Percentiles rank a stretch among this genome's conserved stretches.
Conservation (phyloP, 176 grass and related monocot genomes). For the Saccharum spontaneum region DNA sequence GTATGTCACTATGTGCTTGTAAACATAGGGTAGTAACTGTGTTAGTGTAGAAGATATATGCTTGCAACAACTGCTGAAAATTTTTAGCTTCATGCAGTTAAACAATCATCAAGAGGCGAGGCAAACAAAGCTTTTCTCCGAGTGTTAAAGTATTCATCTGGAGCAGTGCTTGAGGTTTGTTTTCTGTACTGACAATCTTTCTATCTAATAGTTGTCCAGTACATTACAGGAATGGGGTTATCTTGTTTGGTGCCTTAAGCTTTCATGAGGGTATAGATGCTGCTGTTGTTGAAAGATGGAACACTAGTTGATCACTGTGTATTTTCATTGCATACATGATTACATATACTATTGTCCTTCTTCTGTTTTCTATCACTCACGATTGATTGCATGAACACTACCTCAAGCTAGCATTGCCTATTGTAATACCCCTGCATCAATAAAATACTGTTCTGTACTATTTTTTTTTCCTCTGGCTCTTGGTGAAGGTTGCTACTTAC, state of each 20-base stretch:
- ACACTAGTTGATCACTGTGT: constrained; percentile 8
- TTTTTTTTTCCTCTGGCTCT: neutral
- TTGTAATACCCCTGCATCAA: neutral
- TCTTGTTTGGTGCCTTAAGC: constrained; percentile 22
- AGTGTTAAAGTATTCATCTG: constrained; percentile 97
- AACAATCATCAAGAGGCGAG: constrained; percentile 68
- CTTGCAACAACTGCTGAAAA: constrained; percentile 30
- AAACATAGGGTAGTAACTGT: constrained; percentile 5
- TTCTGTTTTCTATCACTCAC: constrained; percentile 34
- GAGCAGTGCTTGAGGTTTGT: constrained; percentile 92
- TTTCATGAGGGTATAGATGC: constrained; percentile 16
- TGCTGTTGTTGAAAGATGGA: constrained; percentile 15
- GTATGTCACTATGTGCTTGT: neutral
- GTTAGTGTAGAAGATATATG: constrained; percentile 17
- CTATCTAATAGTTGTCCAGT: constrained; percentile 15
- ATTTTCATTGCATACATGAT: constrained; percentile 7
- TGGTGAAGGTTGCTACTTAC: neutral
- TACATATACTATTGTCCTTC: constrained; percentile 20
- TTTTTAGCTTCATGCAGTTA: constrained; percentile 60
- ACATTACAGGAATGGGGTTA: neutral
- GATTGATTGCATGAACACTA: neutral
- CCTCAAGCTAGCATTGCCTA: constrained; percentile 9
- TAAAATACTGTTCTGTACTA: neutral
- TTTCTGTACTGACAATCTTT: constrained; percentile 37
- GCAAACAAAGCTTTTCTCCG: constrained; percentile 79